A percentile compares a stretch with the other conserved stretches of the same genome.
Conservation (phyloP, 345 rosid genomes). For the Boechera retrofracta region DNA sequence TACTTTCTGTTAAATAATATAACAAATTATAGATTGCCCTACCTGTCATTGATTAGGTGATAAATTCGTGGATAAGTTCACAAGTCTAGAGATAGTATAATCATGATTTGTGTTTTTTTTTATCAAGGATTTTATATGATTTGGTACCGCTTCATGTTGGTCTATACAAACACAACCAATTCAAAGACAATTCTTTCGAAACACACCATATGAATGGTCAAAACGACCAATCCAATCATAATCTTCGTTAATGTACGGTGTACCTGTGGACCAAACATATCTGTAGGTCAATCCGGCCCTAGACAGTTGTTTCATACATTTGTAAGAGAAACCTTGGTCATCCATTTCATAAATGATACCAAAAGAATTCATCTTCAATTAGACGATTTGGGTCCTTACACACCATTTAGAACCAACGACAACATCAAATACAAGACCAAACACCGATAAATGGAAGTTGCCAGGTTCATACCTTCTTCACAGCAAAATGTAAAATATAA, state of each 20-base stretch:
- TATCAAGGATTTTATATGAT: background rate
- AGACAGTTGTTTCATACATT: conserved; percentile 3
- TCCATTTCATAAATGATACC: conserved; percentile 3
- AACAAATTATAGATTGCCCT: background rate
- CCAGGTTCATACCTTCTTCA: conserved; percentile 36
- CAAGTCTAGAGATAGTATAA: too few species aligned
- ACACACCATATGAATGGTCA: conserved; percentile 8
- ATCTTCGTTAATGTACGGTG: conserved; percentile 4
- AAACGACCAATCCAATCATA: conserved; percentile 14
- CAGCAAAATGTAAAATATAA: conserved; percentile 33
- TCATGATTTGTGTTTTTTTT: too few species aligned
- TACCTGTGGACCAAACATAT: background rate
- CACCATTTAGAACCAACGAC: conserved; percentile 27
- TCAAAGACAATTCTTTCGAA: background rate
- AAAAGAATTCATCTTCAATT: conserved; percentile 24
- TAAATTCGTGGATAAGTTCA: background rate
- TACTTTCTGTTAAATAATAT: background rate
- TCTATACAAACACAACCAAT: background rate
- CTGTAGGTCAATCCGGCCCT: background rate
- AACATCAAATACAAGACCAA: conserved; percentile 21
- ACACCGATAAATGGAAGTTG: conserved; percentile 38
- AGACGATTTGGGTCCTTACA: conserved; percentile 17
- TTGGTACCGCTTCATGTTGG: background rate
- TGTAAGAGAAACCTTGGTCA: background rate
- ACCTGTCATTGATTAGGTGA: conserved; percentile 1